Conservation (phyloP, 345 rosid genomes). For the Cardamine resedifolia region DNA sequence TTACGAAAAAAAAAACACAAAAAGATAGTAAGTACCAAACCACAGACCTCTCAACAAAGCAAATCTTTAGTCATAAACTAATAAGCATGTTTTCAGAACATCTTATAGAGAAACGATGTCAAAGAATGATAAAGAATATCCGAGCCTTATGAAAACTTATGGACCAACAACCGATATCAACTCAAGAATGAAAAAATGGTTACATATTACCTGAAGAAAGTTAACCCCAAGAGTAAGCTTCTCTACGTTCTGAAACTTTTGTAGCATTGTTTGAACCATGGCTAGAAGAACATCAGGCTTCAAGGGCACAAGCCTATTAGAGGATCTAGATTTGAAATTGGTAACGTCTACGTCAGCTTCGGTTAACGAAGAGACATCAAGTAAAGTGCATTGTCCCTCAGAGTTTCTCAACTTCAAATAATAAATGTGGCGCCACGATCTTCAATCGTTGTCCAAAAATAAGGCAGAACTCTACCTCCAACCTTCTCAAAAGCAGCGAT, state of each 20-base stretch:
- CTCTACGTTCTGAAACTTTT: constrained; percentile 18
- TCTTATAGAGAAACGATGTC: too few species aligned
- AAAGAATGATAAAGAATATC: too few species aligned
- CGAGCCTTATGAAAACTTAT: too few species aligned
- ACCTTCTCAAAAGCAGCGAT: not conserved
- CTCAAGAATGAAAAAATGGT: not conserved
- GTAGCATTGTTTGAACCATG: constrained; percentile 2
- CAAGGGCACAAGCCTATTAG: not conserved
- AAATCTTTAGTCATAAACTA: too few species aligned
- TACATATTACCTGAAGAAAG: constrained; percentile 30
- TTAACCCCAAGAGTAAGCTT: constrained; percentile 30
- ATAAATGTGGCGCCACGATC: constrained; percentile 22
- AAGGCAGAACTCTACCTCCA: constrained; percentile 15
- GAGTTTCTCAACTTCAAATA: constrained; percentile 25
- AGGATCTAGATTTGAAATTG: not conserved
- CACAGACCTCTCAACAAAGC: not conserved
- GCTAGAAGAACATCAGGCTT: not conserved
- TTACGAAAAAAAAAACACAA: too few species aligned
- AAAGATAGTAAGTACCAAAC: not conserved
- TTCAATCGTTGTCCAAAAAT: not conserved
- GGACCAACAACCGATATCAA: too few species aligned
- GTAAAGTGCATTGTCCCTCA: constrained; percentile 1
- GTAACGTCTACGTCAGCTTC: constrained; percentile 15
- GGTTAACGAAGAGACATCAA: constrained; percentile 18
- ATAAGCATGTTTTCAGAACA: not conserved